Evolutionary conservation across 2,329 filamentous ascomycete species (phyloP), one percentile per base, ranked within the genome.

Genomic region (Monosporascus ibericus): DNA sequence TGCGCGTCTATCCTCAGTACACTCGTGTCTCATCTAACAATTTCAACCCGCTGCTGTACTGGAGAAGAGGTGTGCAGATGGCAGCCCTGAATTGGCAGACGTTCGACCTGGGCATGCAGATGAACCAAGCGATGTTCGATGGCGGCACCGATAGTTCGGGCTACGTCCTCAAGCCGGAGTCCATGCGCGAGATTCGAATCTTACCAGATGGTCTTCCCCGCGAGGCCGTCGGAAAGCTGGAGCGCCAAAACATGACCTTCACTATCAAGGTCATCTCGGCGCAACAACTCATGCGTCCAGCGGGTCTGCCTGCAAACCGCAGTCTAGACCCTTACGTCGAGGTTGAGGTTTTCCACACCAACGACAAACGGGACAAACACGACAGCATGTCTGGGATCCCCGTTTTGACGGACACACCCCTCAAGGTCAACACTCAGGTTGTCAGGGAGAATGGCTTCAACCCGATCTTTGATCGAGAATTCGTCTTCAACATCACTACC

Each of bases 81-180:
- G 91, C 88, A 15, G 94, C 94, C 0, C 78, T 97, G 57, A 99
- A 99, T 72, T 97, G 94, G 92, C 94, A 99, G 72, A 97, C 92
- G 0, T 96, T 95, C 65, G 94, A 97, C 66, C 79, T 95, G 18
- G 90, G 92, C 46, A 94, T 96, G 82, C 92, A 97, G 67, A 80
- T 97, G 69, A 97, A 97, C 68, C 88, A 94, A 60, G 94, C 94
- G 64, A 97, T 99, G 94, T 99, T 96, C 67, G 88, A 91, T 47
- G 89, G 90, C 53, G 90, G 90, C 44, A 86, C 81, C 14, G 94
- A 96, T 71, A 83, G 85, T 52, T 89, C 88, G 3, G 94, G 94
- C 44, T 99, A 97, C 64, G 91, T 97, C 15, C 80, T 96, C 50
- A 99, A 99, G 74, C 92, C 94, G 20, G 81, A 85, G 37, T 89